Evolutionary conservation across 2,329 filamentous ascomycete genomes (phyloP).

Genomic region (Aspergillus chevalieri): DNA sequence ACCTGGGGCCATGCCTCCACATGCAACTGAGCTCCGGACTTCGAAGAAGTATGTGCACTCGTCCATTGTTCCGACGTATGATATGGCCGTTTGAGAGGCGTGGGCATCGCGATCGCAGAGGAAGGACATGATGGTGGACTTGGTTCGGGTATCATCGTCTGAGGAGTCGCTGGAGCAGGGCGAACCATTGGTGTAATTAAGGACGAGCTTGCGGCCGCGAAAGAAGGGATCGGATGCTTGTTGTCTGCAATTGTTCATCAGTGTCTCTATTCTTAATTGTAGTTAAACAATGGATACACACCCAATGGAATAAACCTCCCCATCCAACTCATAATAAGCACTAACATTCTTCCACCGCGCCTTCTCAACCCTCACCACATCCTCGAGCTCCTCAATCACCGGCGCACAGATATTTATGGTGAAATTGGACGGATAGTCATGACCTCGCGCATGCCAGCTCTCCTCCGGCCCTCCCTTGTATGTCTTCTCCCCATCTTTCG

Average conservation of each 20-base stretch:
- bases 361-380: slow-evolving; percentile 42
- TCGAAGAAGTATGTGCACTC: slow-evolving; percentile 96
- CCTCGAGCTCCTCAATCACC: slow-evolving; percentile 41
- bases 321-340: slow-evolving; percentile 42
- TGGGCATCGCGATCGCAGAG: slow-evolving; percentile 81
- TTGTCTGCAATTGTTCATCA: slow-evolving; percentile 26
- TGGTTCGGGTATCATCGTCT: slow-evolving; percentile 36
- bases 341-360: slow-evolving; percentile 42
- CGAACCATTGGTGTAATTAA: slow-evolving; percentile 72
- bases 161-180: slow-evolving; percentile 49
- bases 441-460: slow-evolving; percentile 45
- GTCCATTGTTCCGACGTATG: slow-evolving; percentile 83
- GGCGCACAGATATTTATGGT: slow-evolving; percentile 47
- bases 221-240: slow-evolving; percentile 42
- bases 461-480: slow-evolving; percentile 33
- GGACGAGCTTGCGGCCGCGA: slow-evolving; percentile 56
- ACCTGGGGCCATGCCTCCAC: slow-evolving; percentile 60
- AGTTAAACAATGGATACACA: slow-evolving; percentile 19
- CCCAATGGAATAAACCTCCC: slow-evolving; percentile 43
- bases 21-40: slow-evolving; percentile 77
- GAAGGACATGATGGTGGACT: slow-evolving; percentile 85
- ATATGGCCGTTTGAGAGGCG: slow-evolving; percentile 61
- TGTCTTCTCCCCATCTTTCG: slow-evolving; percentile 35
- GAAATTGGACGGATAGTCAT: slow-evolving; percentile 47
- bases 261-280: not conserved